Evolutionary conservation across 2,329 filamentous ascomycete genomes (phyloP).

Genomic region (Colletotrichum magnum): DNA sequence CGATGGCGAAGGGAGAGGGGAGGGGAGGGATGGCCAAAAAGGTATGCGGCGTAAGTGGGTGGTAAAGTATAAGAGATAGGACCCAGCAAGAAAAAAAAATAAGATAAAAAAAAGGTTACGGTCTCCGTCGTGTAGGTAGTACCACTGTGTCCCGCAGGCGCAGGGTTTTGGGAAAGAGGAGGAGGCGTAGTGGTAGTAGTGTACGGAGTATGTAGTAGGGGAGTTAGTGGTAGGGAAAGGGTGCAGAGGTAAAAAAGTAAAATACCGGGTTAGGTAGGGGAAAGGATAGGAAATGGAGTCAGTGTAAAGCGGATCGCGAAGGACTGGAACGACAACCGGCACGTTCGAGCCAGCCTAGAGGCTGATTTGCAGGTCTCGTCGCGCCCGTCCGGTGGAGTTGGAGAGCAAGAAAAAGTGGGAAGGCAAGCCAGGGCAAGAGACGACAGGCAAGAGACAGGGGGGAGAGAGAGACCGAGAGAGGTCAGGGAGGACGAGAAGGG

Average conservation of each 20-base stretch:
- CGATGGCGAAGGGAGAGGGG: constrained; percentile 22
- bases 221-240: not conserved
- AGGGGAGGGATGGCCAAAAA: constrained; percentile 13
- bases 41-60: not conserved
- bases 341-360: constrained; percentile 39
- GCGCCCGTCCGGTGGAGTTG: constrained; percentile 33
- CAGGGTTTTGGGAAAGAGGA: not conserved
- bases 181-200: not conserved
- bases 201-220: not conserved
- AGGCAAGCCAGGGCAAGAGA: constrained; percentile 34
- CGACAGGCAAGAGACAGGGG: constrained; percentile 23
- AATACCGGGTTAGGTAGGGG: constrained; percentile 25
- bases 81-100: constrained; percentile 14
- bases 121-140: no score
- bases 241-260: constrained; percentile 25
- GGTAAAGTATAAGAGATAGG: constrained; percentile 17
- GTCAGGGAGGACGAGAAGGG: constrained; percentile 14
- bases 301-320: constrained; percentile 33
- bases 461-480: not conserved
- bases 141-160: no score
- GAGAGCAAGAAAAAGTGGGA: constrained; percentile 25
- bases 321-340: constrained; percentile 39
- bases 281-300: constrained; percentile 35
- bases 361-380: constrained; percentile 40
- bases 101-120: not conserved